Percentiles rank a stretch among this genome's conserved stretches.
These are phyloP conservation scores for Cystofilobasidium macerans DNA, from an alignment of 768 basidiomycete species.

Conservation along the genomic window DNA sequence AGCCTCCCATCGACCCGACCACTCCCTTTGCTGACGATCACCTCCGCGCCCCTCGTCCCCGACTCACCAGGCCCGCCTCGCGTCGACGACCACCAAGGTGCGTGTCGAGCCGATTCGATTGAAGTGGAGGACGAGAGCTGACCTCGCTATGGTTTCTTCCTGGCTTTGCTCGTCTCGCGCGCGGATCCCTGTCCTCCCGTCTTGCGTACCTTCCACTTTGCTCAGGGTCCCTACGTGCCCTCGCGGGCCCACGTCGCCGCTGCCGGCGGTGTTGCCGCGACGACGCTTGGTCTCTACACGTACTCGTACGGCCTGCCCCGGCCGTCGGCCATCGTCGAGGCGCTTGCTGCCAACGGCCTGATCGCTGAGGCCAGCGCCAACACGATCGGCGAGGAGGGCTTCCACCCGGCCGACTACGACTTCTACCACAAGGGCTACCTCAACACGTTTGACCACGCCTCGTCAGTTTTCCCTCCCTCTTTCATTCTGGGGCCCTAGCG, in stretches of 20 bases:
- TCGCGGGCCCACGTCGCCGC: constrained; percentile 47
- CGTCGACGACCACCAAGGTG: constrained; percentile 19
- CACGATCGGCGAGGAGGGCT: constrained; percentile 82
- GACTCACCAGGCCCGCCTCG: constrained; percentile 17
- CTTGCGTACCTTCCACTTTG: background rate
- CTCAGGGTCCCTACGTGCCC: constrained; percentile 13
- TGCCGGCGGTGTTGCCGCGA: constrained; percentile 63
- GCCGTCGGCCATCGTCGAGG: background rate
- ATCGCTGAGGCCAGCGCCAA: constrained; percentile 85
- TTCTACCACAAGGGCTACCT: constrained; percentile 83
- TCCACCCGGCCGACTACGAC: constrained; percentile 75
- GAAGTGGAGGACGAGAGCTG: too few relatives aligned
- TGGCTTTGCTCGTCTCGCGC: background rate
- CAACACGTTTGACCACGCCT: constrained; percentile 90
- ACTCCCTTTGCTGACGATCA: constrained; percentile 3
- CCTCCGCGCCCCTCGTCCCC: background rate
- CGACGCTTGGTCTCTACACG: constrained; percentile 93
- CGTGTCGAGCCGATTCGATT: constrained; percentile 2
- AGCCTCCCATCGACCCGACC: too few relatives aligned
- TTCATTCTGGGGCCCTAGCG: background rate
- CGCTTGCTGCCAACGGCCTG: constrained; percentile 56
- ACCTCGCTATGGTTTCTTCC: background rate
- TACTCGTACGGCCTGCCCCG: constrained; percentile 64
- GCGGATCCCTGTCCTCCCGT: too few relatives aligned
- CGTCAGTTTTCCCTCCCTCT: constrained; percentile 47